These are phyloP conservation scores for Scytalidium lignicola DNA, from an alignment of 2,329 filamentous ascomycete genomes.

Conservation along the genomic window DNA sequence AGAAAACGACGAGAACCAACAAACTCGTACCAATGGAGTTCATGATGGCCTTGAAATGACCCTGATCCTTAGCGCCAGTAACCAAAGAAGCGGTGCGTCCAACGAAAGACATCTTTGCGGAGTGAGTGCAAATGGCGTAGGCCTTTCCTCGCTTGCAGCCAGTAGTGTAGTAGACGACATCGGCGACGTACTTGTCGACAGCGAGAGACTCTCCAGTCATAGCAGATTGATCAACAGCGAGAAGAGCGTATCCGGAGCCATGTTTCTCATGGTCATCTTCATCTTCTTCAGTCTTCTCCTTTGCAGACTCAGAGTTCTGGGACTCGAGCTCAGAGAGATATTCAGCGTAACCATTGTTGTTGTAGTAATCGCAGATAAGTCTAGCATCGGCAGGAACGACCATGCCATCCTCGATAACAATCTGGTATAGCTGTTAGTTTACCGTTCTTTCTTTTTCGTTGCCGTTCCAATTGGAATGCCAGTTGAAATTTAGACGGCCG, in stretches of 20 bases:
- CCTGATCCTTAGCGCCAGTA: constrained; percentile 69
- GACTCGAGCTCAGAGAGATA: constrained; percentile 61
- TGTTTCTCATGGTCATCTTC: constrained; percentile 50
- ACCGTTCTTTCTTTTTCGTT: constrained; percentile 2
- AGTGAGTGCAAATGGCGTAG: constrained; percentile 62
- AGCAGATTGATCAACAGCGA: constrained; percentile 73
- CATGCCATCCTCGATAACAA: constrained; percentile 67
- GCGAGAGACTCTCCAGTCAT: constrained; percentile 78
- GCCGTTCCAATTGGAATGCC: too few species aligned
- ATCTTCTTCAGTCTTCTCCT: constrained; percentile 49
- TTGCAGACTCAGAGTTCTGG: constrained; percentile 54
- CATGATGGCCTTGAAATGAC: constrained; percentile 81
- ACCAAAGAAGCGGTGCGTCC: constrained; percentile 70
- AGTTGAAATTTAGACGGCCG: neutral
- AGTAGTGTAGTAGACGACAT: constrained; percentile 72
- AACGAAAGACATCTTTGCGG: constrained; percentile 69
- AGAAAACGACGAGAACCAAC: constrained; percentile 72
- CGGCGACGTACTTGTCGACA: constrained; percentile 74
- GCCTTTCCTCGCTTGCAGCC: constrained; percentile 78
- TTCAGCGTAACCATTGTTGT: constrained; percentile 60
- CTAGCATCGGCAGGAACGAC: constrained; percentile 66
- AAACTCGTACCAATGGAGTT: constrained; percentile 72
- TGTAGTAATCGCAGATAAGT: constrained; percentile 68
- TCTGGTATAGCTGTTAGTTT: constrained; percentile 31
- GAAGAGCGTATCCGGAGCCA: constrained; percentile 54